A percentile compares a stretch with the other conserved stretches of the same genome.
Conservation (phyloP, 352 stramenopile species). For the Pythium aquatile region DNA sequence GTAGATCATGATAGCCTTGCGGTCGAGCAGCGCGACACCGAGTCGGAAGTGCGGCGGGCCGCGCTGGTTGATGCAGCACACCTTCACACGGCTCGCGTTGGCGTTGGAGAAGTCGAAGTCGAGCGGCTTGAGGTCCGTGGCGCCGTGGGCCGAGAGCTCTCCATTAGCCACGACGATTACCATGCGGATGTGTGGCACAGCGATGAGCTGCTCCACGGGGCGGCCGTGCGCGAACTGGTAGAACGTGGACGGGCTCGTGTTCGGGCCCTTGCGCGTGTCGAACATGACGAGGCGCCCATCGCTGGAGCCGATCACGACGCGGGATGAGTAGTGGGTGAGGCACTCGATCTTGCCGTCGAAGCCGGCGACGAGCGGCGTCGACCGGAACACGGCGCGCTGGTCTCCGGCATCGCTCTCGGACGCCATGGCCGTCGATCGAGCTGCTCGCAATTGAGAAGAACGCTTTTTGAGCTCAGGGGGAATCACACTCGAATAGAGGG, state of each 20-base stretch:
- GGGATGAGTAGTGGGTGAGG: constrained; percentile 86
- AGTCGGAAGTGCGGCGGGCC: constrained; percentile 83
- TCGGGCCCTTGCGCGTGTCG: constrained; percentile 82
- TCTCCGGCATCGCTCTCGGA: constrained; percentile 26
- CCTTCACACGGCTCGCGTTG: constrained; percentile 67
- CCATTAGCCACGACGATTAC: constrained; percentile 81
- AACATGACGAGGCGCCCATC: constrained; percentile 85
- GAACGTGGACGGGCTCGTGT: constrained; percentile 42
- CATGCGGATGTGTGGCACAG: constrained; percentile 86
- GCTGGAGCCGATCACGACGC: constrained; percentile 76
- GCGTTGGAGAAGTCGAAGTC: constrained; percentile 78
- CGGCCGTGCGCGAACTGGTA: constrained; percentile 76
- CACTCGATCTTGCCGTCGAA: constrained; percentile 85
- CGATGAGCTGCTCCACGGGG: constrained; percentile 75
- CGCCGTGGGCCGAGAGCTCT: constrained; percentile 65
- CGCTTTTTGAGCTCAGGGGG: constrained; percentile 1
- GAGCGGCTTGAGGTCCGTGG: constrained; percentile 76
- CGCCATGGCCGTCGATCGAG: constrained; percentile 18
- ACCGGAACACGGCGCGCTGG: constrained; percentile 74
- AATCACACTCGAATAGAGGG: neutral
- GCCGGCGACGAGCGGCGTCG: constrained; percentile 62
- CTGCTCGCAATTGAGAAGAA: neutral
- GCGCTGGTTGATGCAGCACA: constrained; percentile 83
- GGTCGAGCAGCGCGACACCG: constrained; percentile 59
- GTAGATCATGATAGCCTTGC: constrained; percentile 74